Conservation (phyloP, 495 filamentous ascomycete genomes). For the Parathielavia appendiculata region DNA sequence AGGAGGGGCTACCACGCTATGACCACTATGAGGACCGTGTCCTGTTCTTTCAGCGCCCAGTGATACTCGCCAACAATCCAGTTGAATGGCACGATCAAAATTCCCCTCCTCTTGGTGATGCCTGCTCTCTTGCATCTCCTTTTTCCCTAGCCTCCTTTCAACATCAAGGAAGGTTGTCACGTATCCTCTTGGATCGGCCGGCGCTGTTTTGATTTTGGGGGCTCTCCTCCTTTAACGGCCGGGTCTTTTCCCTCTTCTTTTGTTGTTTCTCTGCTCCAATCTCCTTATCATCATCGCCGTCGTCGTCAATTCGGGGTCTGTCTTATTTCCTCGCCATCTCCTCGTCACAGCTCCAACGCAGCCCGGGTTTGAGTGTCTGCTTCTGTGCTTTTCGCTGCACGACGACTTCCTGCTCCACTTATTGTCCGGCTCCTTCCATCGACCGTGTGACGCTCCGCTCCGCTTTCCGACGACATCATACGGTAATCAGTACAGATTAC, state of each 20-base stretch:
- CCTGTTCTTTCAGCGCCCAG: neutral
- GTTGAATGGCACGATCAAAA: conserved; percentile 31
- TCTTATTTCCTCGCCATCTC: conserved; percentile 21
- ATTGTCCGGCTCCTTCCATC: conserved; percentile 16
- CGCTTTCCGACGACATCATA: conserved; percentile 12
- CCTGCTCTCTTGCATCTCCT: conserved; percentile 14
- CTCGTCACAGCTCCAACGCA: conserved; percentile 18
- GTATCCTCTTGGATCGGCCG: conserved; percentile 30
- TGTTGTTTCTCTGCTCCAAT: conserved; percentile 28
- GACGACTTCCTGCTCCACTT: conserved; percentile 17
- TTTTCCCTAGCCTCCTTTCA: conserved; percentile 25
- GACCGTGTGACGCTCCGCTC: neutral
- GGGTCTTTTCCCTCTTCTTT: conserved; percentile 44
- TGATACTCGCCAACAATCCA: conserved; percentile 24
- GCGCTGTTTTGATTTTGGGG: conserved; percentile 44
- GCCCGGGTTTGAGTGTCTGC: conserved; percentile 5
- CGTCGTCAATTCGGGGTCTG: conserved; percentile 12
- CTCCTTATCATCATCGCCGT: conserved; percentile 34
- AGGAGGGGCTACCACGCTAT: conserved; percentile 11
- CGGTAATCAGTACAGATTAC: conserved; percentile 1
- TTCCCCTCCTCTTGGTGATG: conserved; percentile 31
- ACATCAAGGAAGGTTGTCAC: conserved; percentile 33
- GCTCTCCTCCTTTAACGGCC: conserved; percentile 46
- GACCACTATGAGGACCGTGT: conserved; percentile 14
- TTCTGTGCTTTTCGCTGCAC: conserved; percentile 21